Evolutionary conservation across 345 rosid genomes (phyloP).

Genomic region (Cardamine occulta): DNA sequence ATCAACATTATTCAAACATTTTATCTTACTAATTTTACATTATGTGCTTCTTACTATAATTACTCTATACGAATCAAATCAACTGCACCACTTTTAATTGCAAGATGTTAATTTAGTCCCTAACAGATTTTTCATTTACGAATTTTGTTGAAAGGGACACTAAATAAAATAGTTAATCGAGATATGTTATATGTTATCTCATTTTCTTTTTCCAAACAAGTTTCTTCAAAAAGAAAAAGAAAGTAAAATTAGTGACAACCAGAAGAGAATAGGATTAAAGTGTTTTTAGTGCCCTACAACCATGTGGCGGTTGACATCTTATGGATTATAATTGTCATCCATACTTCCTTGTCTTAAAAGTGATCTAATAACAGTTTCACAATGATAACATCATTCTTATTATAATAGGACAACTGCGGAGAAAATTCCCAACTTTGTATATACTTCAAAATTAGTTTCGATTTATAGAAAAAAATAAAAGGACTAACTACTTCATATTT

Average conservation of each 20-base stretch:
- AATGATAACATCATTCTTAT: conserved; percentile 18
- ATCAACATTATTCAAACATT: background rate
- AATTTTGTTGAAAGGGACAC: conserved; percentile 3
- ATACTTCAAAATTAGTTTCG: background rate
- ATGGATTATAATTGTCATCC: conserved; percentile 35
- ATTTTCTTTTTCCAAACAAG: background rate
- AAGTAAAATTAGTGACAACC: conserved; percentile 36
- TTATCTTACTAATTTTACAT: background rate
- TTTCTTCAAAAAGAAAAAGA: conserved; percentile 3
- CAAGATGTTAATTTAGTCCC: conserved; percentile 2
- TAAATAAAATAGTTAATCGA: background rate
- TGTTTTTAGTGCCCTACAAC: conserved; percentile 36
- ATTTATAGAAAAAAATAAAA: background rate
- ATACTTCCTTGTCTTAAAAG: conserved; percentile 41
- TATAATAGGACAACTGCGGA: background rate
- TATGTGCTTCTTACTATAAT: background rate
- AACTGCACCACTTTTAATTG: background rate
- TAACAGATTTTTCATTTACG: conserved; percentile 1
- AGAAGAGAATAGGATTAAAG: conserved; percentile 40
- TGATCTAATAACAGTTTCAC: conserved; percentile 31
- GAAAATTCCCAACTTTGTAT: background rate
- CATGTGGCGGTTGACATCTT: conserved; percentile 43
- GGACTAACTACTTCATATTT: background rate
- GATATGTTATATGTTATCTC: background rate
- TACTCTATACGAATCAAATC: conserved; percentile 8